These are phyloP conservation scores for Mycena chlorophos DNA, from an alignment of 768 basidiomycete genomes.

Conservation along the genomic window DNA sequence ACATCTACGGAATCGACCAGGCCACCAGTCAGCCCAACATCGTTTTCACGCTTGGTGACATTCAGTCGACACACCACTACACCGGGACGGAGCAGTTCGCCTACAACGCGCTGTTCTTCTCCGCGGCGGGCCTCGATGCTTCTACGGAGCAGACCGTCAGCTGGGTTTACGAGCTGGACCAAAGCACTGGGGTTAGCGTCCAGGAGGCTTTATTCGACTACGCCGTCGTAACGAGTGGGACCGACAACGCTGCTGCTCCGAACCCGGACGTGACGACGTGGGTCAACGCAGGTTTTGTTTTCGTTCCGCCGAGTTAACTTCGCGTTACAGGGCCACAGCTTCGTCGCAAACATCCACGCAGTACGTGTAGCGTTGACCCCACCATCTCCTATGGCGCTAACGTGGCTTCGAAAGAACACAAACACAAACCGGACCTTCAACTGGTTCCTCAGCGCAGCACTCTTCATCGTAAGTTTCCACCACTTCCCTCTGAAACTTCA, in stretches of 20 bases:
- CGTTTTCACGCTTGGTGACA: slow-evolving; percentile 10
- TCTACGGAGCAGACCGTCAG: slow-evolving; percentile 10
- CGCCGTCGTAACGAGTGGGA: slow-evolving; percentile 13
- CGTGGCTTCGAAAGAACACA: too few species aligned
- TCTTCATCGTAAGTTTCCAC: too few species aligned
- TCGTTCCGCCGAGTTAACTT: not conserved
- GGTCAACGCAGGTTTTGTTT: not conserved
- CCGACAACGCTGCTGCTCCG: not conserved
- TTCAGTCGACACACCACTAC: slow-evolving; percentile 9
- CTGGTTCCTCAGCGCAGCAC: too few species aligned
- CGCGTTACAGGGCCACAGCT: too few species aligned
- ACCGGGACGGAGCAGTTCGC: slow-evolving; percentile 6
- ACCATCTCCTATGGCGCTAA: too few species aligned
- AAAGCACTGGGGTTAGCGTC: not conserved
- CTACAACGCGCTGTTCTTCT: slow-evolving; percentile 13
- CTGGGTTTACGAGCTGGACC: slow-evolving; percentile 1
- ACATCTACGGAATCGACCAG: slow-evolving; percentile 14
- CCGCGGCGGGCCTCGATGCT: slow-evolving; percentile 1
- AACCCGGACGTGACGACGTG: not conserved
- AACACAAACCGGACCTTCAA: too few species aligned
- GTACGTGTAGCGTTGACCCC: too few species aligned
- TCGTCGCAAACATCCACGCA: too few species aligned
- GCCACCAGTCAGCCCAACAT: slow-evolving; percentile 7
- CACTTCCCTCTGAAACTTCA: too few species aligned
- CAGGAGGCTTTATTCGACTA: slow-evolving; percentile 16